Evolutionary conservation across 768 basidiomycete genomes (phyloP).

Genomic region (Kwoniella bestiolae): DNA sequence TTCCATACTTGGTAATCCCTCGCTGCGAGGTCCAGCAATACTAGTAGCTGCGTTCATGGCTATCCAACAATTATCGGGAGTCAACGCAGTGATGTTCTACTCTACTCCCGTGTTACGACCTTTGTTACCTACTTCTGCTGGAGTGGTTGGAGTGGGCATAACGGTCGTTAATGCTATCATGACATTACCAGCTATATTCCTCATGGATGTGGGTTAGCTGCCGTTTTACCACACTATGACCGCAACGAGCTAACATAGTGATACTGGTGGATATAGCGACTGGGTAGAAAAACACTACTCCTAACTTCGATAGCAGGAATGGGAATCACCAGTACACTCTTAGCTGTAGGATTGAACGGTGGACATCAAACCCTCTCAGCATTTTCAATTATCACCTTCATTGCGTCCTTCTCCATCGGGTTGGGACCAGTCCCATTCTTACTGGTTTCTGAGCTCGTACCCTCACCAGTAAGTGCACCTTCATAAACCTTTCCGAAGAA

Average conservation of each 20-base stretch:
- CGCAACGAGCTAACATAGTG: neutral
- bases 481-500: slow-evolving; percentile 31
- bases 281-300: slow-evolving; percentile 76
- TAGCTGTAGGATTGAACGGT: slow-evolving; percentile 73
- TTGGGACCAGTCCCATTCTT: slow-evolving; percentile 92
- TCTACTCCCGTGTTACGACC: slow-evolving; percentile 59
- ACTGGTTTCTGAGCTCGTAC: slow-evolving; percentile 87
- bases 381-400: slow-evolving; percentile 73
- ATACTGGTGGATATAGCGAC: slow-evolving; percentile 60
- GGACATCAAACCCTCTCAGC: slow-evolving; percentile 69
- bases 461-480: slow-evolving; percentile 66
- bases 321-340: slow-evolving; percentile 66
- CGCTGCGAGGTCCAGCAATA: slow-evolving; percentile 48
- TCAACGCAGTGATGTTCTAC: slow-evolving; percentile 58
- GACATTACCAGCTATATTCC: slow-evolving; percentile 79
- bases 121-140: slow-evolving; percentile 75
- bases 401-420: slow-evolving; percentile 87
- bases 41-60: slow-evolving; percentile 45
- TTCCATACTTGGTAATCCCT: slow-evolving; percentile 51
- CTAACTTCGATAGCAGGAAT: slow-evolving; percentile 70
- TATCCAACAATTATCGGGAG: slow-evolving; percentile 50
- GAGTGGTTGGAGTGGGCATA: slow-evolving; percentile 81
- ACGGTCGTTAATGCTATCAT: slow-evolving; percentile 76
- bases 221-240: no score
- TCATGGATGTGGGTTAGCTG: slow-evolving; percentile 70